phyloP scores from a whole-genome alignment of 345 rosid species.

The Citrus reticulata region DNA sequence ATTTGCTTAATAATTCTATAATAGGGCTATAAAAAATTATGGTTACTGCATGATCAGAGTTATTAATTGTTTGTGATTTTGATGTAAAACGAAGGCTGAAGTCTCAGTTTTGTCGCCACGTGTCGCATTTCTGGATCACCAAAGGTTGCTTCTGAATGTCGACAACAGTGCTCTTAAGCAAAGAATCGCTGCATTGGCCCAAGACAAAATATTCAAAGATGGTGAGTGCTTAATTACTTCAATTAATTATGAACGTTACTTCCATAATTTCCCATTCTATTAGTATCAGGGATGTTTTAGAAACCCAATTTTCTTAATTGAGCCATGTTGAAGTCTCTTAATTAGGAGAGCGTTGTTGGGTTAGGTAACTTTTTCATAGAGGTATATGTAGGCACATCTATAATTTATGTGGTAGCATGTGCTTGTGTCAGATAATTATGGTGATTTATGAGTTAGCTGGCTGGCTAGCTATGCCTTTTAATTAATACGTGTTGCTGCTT shows the following conservation, averaged over 20 bases:
- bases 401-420: not conserved
- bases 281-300: too few relatives aligned
- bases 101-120: conserved; percentile 85
- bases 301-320: too few relatives aligned
- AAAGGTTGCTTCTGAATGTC: conserved; percentile 75
- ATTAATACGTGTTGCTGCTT: not conserved
- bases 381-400: not conserved
- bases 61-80: not conserved
- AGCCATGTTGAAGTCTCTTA: too few relatives aligned
- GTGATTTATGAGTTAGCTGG: not conserved
- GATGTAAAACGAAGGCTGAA: conserved; percentile 47
- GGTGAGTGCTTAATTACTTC: conserved; percentile 35
- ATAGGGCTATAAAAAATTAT: not conserved
- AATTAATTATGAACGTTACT: not conserved
- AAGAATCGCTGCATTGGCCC: conserved; percentile 90
- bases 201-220: conserved; percentile 91
- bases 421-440: not conserved
- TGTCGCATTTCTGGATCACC: conserved; percentile 84
- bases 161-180: conserved; percentile 89
- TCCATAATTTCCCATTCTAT: not conserved
- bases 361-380: too few relatives aligned
- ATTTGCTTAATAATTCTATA: not conserved
- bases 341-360: not conserved
- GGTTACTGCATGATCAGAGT: not conserved
- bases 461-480: not conserved